Evolutionary conservation across 257 asterid species (phyloP).

Genomic region (Henckelia pumila): DNA sequence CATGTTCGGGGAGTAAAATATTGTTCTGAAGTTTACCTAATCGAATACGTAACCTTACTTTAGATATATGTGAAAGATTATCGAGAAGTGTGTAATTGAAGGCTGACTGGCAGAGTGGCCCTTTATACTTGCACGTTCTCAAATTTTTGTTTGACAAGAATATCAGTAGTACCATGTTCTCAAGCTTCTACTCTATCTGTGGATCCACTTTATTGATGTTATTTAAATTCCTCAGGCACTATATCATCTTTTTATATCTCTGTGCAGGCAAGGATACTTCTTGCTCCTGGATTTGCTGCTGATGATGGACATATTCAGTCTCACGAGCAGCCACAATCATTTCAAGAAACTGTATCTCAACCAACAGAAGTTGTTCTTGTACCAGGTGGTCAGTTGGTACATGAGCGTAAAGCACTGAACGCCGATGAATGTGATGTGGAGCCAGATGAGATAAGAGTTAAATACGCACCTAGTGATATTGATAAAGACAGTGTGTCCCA

Average conservation of each 20-base stretch:
- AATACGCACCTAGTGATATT: conserved; percentile 37
- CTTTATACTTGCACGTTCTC: neutral
- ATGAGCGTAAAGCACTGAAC: conserved; percentile 32
- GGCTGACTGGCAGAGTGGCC: neutral
- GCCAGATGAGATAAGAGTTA: conserved; percentile 32
- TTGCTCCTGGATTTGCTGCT: conserved; percentile 53
- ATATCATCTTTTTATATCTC: conserved; percentile 11
- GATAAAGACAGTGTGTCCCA: conserved; percentile 61
- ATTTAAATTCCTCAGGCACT: conserved; percentile 9
- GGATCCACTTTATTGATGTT: neutral
- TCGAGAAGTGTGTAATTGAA: conserved; percentile 1
- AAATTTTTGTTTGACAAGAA: neutral
- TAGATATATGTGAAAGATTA: neutral
- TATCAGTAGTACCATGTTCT: neutral
- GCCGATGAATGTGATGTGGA: conserved; percentile 31
- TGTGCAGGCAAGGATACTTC: conserved; percentile 86
- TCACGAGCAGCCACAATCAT: conserved; percentile 34
- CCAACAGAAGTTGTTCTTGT: conserved; percentile 32
- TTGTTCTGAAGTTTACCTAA: conserved; percentile 10
- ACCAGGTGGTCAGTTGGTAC: conserved; percentile 28
- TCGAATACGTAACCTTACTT: neutral
- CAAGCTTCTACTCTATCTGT: neutral
- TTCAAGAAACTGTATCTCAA: conserved; percentile 28
- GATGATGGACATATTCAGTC: conserved; percentile 38
- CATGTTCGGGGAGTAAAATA: neutral